A percentile compares a stretch with the other conserved stretches of the same genome.
phyloP scores from a whole-genome alignment of 2,329 filamentous ascomycete species.

The Monilinia fructicola region DNA sequence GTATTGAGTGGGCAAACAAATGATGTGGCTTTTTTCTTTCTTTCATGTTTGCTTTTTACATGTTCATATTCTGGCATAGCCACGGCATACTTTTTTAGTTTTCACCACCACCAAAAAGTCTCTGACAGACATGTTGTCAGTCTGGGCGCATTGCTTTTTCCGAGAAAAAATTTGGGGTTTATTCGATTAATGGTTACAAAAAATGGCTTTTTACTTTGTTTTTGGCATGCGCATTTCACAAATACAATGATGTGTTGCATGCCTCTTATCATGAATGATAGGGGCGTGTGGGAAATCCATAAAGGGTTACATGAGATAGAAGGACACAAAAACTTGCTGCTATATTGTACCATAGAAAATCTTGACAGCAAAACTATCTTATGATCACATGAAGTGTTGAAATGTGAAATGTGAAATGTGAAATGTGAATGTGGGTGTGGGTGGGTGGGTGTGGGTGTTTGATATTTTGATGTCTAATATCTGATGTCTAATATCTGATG shows the following conservation, averaged over 20 bases:
- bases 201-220: conserved; percentile 25
- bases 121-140: conserved; percentile 25
- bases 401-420: neutral
- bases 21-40: conserved; percentile 30
- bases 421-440: neutral
- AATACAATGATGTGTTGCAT: conserved; percentile 6
- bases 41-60: conserved; percentile 34
- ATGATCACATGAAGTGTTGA: neutral
- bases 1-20: conserved; percentile 7
- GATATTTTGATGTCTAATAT: no score
- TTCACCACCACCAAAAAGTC: conserved; percentile 29
- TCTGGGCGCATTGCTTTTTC: conserved; percentile 31
- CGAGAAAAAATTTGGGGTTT: conserved; percentile 23
- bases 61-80: conserved; percentile 37
- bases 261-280: conserved; percentile 14
- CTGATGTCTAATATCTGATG: no score
- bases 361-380: conserved; percentile 18
- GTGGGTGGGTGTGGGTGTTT: neutral
- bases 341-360: conserved; percentile 24
- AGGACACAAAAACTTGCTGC: conserved; percentile 17
- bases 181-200: conserved; percentile 32
- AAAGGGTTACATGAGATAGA: conserved; percentile 16
- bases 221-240: conserved; percentile 5
- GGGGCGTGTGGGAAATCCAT: neutral
- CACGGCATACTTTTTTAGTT: conserved; percentile 27